Conservation (phyloP, 768 basidiomycete species). For the Leucosporidium creatinivorum region DNA sequence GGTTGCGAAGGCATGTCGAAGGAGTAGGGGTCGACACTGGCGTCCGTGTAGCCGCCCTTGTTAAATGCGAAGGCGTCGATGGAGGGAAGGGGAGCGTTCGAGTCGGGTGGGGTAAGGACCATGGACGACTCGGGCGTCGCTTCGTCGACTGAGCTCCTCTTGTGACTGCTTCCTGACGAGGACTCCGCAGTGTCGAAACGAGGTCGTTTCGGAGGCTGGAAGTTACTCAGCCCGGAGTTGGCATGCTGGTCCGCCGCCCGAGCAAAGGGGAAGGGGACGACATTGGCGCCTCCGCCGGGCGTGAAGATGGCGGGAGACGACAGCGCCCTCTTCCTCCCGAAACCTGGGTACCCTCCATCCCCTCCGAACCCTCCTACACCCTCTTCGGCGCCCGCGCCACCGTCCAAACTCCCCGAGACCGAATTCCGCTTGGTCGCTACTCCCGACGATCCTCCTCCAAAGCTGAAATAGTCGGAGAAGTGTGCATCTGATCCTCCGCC, state of each 20-base stretch:
- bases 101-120: slow-evolving; percentile 16
- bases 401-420: no score
- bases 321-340: slow-evolving; percentile 15
- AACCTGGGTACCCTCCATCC: no score
- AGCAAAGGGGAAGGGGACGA: neutral
- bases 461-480: no score
- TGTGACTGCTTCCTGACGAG: neutral
- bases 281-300: slow-evolving; percentile 10
- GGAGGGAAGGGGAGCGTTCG: neutral
- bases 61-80: neutral
- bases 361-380: no score
- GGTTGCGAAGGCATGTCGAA: neutral
- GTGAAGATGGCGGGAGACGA: slow-evolving; percentile 23
- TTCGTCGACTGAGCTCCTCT: neutral
- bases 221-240: neutral
- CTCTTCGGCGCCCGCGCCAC: no score
- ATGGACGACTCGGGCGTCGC: slow-evolving; percentile 23
- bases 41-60: neutral
- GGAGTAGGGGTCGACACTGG: neutral
- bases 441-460: no score
- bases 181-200: neutral
- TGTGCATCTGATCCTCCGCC: no score
- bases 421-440: no score
- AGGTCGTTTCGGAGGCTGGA: slow-evolving; percentile 11
- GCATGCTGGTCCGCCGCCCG: no score